phyloP scores from a whole-genome alignment of 352 stramenopile genomes.

The Globisporangium irregulare region DNA sequence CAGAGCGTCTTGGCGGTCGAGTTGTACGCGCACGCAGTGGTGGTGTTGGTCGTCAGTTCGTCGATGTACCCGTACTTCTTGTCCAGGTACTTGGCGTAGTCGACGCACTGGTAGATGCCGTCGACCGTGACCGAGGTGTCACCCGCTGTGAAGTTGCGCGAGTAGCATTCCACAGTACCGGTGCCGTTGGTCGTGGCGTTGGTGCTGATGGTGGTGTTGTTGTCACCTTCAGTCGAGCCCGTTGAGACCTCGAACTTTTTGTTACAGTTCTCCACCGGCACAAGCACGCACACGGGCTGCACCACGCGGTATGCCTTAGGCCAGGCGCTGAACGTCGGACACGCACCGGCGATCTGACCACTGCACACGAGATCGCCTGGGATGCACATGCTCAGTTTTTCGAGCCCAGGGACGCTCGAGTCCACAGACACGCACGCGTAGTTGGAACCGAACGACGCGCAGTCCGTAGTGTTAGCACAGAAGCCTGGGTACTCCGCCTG shows the following conservation, averaged over 20 bases:
- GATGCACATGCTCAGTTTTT: conserved; percentile 73
- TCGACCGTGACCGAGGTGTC: conserved; percentile 45
- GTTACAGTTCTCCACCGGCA: conserved; percentile 59
- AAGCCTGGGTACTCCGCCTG: conserved; percentile 51
- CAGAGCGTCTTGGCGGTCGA: conserved; percentile 46
- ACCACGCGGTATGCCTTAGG: conserved; percentile 64
- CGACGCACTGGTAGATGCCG: conserved; percentile 76
- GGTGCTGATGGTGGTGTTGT: conserved; percentile 19
- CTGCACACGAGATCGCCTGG: conserved; percentile 50
- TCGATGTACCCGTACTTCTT: conserved; percentile 56
- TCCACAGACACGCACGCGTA: conserved; percentile 75
- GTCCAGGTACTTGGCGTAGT: conserved; percentile 57
- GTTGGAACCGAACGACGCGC: conserved; percentile 44
- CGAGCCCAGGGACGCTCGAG: conserved; percentile 47
- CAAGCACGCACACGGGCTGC: conserved; percentile 70
- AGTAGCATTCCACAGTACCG: conserved; percentile 64
- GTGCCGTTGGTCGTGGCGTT: conserved; percentile 19
- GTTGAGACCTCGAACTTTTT: conserved; percentile 43
- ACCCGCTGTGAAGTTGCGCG: conserved; percentile 56
- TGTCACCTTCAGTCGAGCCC: conserved; percentile 1
- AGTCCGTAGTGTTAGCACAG: conserved; percentile 51
- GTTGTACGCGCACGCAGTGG: conserved; percentile 52
- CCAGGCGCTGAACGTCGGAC: conserved; percentile 75
- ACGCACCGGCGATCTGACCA: conserved; percentile 54
- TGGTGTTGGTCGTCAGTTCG: conserved; percentile 58